Base-by-base conservation (phyloP, 371 early-diverging fungal species). In the Lichtheimia corymbifera region DNA sequence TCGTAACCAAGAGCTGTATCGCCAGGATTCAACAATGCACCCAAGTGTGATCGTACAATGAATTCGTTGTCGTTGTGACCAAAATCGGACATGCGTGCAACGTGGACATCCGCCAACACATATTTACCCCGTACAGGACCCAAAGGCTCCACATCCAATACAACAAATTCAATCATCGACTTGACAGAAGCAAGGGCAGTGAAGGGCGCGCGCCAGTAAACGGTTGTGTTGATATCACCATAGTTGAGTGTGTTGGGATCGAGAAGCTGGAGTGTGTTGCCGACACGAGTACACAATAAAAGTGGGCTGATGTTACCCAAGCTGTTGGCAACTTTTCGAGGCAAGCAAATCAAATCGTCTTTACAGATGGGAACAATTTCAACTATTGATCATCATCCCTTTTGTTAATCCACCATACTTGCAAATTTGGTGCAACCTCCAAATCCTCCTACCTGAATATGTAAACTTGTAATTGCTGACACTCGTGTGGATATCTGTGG, bases 311-410 rank as follows among this genome's bases (percentile, higher is more conserved):
- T 93, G 70, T 92, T 89, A 50, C 96, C 94, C 59, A 96, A 73
- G 25, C 84, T 70, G 61, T 91, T 87, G 50, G 98, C 94, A 15
- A 94, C 57, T 72, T 94, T 95, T 28, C 82, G 71, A 18, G 96
- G 92, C 65, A 99, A 77, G 62, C 90, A 92, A 5, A 99, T 83
- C 55, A 99, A 72, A 82, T 99, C 99, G 74, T 99, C 98, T 79
- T 92, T 93, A 87, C 99, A 98, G 44, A 99, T 82, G 15, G 99
- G 99, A 28, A 93, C 89, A 65, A 99, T 86, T 80, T 99, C 99
- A 20, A 97, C 89, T 40, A 96, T 43, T 12, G 7, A n/a, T 94
- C 14, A n/a, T 94, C 14, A 13, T 14, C 13, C 4, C 24, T 17
- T 40, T 5, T 52, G 35, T 20, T 27, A 28, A 12, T 15, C 30